Base-by-base conservation (phyloP, 768 basidiomycete genomes). In the Megacollybia marginata region DNA sequence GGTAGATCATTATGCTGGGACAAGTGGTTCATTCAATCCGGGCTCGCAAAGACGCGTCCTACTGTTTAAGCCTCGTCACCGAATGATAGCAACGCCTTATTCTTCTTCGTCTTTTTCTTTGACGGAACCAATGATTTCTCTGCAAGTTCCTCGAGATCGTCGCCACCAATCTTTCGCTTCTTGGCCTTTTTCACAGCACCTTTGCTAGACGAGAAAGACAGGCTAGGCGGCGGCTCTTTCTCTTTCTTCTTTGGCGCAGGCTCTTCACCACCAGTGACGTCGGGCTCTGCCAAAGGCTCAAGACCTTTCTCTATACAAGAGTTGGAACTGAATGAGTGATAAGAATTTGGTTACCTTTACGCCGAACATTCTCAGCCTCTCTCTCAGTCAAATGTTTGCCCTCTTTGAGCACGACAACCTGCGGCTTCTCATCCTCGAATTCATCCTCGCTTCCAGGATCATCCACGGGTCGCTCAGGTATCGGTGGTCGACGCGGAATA, bases 361-460 rank as follows among this genome's bases (percentile, higher is more conserved):
- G 78, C 48, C 75, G 73, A 57, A 88, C 74, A 60, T 88, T 85
- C 72, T 89, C 85, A 4, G 75, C 91, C 58, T 95, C 89, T 48
- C 76, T 68, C 54, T 76, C 83, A 2, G 79, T 80, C 40, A 96
- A 72, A 69, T 96, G 93, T 62, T 90, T 94, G 23, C 93, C 92
- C 55, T 85, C 79, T 60, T 79, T 90, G 55, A 96, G 62, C 9
- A 95, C 92, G 3, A 96, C 90, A 8, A 96, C 81, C 60, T 90
- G 88, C 2, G 92, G 92, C 55, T 77, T 83, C 64, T 94, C 92
- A 57, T 92, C 92, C 4, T 71, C 70, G 51, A 82, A 83, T 50
- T 90, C 88, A 47, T 83, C 82, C 11, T 78, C 86, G 55, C 85
- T 87, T 46, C 86, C 85, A 8, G 78, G 82, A 49, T 88, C 79